phyloP scores from a whole-genome alignment of 129 eudicot species.

The Chrysanthemum makinoi region DNA sequence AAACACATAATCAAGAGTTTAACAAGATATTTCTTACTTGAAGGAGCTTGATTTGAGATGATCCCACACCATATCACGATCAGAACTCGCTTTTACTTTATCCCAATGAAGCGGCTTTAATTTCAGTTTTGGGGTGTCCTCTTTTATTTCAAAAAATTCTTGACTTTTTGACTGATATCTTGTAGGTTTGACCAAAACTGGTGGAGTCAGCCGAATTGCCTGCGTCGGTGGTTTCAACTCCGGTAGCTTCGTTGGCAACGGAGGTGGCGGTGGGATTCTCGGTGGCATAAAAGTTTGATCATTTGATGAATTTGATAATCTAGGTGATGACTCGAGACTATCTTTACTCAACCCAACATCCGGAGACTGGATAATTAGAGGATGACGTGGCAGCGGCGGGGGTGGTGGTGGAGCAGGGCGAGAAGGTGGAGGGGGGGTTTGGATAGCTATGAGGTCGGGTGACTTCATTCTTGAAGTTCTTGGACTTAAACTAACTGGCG shows the following conservation, averaged over 20 bases:
- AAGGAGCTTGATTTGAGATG: slow-evolving; percentile 90
- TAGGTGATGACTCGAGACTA: slow-evolving; percentile 55
- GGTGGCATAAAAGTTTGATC: slow-evolving; percentile 29
- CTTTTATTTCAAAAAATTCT: slow-evolving; percentile 26
- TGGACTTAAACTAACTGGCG: slow-evolving; percentile 65
- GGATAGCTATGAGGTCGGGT: slow-evolving; percentile 57
- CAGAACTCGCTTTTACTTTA: slow-evolving; percentile 91
- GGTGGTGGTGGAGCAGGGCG: slow-evolving; percentile 40
- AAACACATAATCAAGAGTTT: background rate
- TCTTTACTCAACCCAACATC: slow-evolving; percentile 42
- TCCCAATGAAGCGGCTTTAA: slow-evolving; percentile 94
- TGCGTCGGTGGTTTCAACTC: slow-evolving; percentile 43
- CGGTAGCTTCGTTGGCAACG: slow-evolving; percentile 24
- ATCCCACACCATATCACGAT: slow-evolving; percentile 97
- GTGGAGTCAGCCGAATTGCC: slow-evolving; percentile 39
- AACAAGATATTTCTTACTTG: slow-evolving; percentile 45
- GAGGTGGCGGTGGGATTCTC: slow-evolving; percentile 50
- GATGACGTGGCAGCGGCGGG: slow-evolving; percentile 14
- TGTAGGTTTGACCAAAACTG: slow-evolving; percentile 45
- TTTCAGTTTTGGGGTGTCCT: slow-evolving; percentile 60
- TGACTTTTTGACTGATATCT: slow-evolving; percentile 31
- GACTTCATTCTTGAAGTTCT: slow-evolving; percentile 53
- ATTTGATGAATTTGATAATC: slow-evolving; percentile 42
- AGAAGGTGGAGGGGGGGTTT: slow-evolving; percentile 41
- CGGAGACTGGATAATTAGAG: slow-evolving; percentile 27